Percentiles rank a stretch among this genome's conserved stretches.
phyloP scores from a whole-genome alignment of 768 basidiomycete species.

The Hemileccinum rubropunctum region DNA sequence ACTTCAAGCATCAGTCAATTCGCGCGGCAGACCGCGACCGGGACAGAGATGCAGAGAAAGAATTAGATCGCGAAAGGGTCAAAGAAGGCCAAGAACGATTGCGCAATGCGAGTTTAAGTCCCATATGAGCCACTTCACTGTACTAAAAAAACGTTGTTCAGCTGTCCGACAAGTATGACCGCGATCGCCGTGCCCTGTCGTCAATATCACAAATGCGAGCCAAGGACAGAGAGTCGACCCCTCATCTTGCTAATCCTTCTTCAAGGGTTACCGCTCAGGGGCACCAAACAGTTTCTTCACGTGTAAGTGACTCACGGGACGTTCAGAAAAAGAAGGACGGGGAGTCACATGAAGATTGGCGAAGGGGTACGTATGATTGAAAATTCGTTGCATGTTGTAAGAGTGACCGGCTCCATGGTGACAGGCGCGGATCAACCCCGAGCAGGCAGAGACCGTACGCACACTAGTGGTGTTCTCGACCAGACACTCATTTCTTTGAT shows the following conservation, averaged over 20 bases:
- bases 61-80: slow-evolving; percentile 58
- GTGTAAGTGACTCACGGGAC: slow-evolving; percentile 61
- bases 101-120: slow-evolving; percentile 51
- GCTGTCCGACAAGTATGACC: slow-evolving; percentile 88
- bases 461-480: neutral
- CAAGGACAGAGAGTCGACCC: slow-evolving; percentile 67
- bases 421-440: slow-evolving; percentile 50
- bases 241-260: slow-evolving; percentile 50
- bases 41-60: slow-evolving; percentile 44
- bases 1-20: slow-evolving; percentile 85
- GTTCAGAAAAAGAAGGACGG: slow-evolving; percentile 63
- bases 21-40: slow-evolving; percentile 62
- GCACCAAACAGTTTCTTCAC: slow-evolving; percentile 37
- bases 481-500: slow-evolving; percentile 9
- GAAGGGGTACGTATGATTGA: slow-evolving; percentile 56
- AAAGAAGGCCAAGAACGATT: slow-evolving; percentile 78
- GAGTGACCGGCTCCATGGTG: neutral
- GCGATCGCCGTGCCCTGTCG: slow-evolving; percentile 63
- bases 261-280: slow-evolving; percentile 39
- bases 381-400: neutral
- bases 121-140: neutral
- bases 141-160: slow-evolving; percentile 33
- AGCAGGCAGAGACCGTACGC: slow-evolving; percentile 58
- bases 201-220: slow-evolving; percentile 48
- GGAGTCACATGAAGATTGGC: slow-evolving; percentile 81